A percentile compares a stretch with the other conserved stretches of the same genome.
Evolutionary conservation across 2,329 filamentous ascomycete species (phyloP).

Genomic region (Grosmannia clavigera): DNA sequence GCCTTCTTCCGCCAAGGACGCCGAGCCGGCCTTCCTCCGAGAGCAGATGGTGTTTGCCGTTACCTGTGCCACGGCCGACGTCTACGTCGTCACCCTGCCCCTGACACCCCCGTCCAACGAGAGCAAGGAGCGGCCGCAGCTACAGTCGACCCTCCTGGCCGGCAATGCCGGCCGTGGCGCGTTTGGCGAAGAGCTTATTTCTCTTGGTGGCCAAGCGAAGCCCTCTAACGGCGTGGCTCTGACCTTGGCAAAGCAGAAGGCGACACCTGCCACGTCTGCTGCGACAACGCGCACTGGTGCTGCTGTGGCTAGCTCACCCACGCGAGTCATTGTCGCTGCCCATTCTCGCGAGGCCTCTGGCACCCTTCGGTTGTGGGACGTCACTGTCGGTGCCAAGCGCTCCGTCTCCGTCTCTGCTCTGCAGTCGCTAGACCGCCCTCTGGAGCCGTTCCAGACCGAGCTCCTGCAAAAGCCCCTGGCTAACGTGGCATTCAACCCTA

Average conservation of each 20-base stretch:
- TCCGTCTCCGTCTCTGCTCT: constrained; percentile 16
- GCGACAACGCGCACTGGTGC: constrained; percentile 13
- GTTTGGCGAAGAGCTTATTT: constrained; percentile 49
- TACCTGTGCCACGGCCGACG: constrained; percentile 43
- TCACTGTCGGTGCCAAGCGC: constrained; percentile 32
- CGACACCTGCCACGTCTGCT: constrained; percentile 18
- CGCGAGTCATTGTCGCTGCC: constrained; percentile 44
- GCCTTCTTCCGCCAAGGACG: constrained; percentile 35
- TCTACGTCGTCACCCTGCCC: constrained; percentile 46
- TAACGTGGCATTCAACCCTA: constrained; percentile 48
- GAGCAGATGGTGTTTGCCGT: constrained; percentile 49
- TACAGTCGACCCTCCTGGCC: constrained; percentile 36
- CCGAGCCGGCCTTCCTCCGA: constrained; percentile 35
- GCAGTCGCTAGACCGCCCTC: constrained; percentile 10
- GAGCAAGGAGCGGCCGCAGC: constrained; percentile 43
- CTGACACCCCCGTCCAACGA: constrained; percentile 48
- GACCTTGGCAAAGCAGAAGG: constrained; percentile 18
- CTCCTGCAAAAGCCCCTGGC: constrained; percentile 42
- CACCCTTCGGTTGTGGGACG: constrained; percentile 44
- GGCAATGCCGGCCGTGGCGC: constrained; percentile 45
- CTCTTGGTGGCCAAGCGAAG: constrained; percentile 40
- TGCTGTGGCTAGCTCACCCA: constrained; percentile 14
- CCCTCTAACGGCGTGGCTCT: constrained; percentile 44
- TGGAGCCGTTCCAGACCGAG: constrained; percentile 47
- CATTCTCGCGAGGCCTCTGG: constrained; percentile 48